Conservation (phyloP, 2,329 filamentous ascomycete genomes). For the Cytospora piceicola region DNA sequence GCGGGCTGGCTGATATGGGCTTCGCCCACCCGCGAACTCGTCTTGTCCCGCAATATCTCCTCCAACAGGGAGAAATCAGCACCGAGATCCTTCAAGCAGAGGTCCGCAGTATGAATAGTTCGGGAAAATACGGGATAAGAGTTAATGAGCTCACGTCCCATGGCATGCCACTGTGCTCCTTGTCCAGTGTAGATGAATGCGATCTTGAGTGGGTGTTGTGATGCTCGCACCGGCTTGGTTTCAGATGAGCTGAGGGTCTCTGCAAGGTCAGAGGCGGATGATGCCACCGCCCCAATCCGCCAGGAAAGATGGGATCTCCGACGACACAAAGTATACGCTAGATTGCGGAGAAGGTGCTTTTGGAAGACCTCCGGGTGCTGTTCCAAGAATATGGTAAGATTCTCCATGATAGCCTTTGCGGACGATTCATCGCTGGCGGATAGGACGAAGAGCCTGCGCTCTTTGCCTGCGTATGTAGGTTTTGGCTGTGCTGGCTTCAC, state of each 20-base stretch:
- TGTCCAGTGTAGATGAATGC: slow-evolving; percentile 50
- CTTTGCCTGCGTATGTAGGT: background rate
- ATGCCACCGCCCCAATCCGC: slow-evolving; percentile 4
- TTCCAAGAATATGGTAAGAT: slow-evolving; percentile 21
- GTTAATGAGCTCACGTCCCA: slow-evolving; percentile 30
- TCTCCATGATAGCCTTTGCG: background rate
- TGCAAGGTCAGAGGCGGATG: slow-evolving; percentile 2
- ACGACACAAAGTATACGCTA: slow-evolving; percentile 23
- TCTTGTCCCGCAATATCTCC: slow-evolving; percentile 43
- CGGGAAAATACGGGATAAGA: slow-evolving; percentile 40
- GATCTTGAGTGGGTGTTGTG: slow-evolving; percentile 8
- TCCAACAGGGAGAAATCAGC: slow-evolving; percentile 44
- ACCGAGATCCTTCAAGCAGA: slow-evolving; percentile 36
- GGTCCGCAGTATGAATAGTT: slow-evolving; percentile 19
- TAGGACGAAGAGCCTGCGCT: slow-evolving; percentile 15
- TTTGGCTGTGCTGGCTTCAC: background rate
- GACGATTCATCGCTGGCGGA: slow-evolving; percentile 16
- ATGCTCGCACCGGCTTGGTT: slow-evolving; percentile 34
- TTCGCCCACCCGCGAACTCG: slow-evolving; percentile 42
- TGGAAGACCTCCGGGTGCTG: slow-evolving; percentile 22
- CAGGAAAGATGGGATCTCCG: slow-evolving; percentile 21
- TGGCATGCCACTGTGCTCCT: slow-evolving; percentile 33
- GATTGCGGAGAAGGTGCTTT: slow-evolving; percentile 15
- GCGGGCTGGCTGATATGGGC: slow-evolving; percentile 47
- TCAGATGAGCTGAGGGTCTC: slow-evolving; percentile 9